Evolutionary conservation across 495 filamentous ascomycete species (phyloP), one percentile per base, ranked within the genome.

Genomic region (Cetradonia linearis): DNA sequence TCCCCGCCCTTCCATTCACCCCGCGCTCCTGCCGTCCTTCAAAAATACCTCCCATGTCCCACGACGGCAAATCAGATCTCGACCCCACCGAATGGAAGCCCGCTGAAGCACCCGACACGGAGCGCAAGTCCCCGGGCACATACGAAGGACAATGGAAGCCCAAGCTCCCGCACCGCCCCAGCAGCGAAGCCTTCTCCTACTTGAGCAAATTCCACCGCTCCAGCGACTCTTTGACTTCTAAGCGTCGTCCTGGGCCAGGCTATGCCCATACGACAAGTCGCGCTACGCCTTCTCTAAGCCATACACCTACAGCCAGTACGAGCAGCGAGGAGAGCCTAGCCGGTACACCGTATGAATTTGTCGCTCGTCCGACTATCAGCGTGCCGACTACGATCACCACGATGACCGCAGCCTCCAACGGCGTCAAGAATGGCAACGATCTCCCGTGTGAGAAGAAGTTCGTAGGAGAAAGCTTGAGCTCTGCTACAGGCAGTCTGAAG

Each of bases 11-110:
- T 62, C 50, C 63, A 66, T 66, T 68, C 31, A 69, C 62, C 47
- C 55, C 59, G 47, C 57, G 57, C 30, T 59, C 49, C 61, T 57
- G 66, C 14, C 62, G 66, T 47, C 30, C 67, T 60, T 64, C 70
- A 58, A 69, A 75, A 70, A 78, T 80, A 79, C 71, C 73, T 38
- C 58, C 65, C 60, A 67, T 71, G 55, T 54, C 66, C 55, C 71
- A 74, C 58, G 67, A 74, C 46, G 65, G 65, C 71, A 74, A 73
- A 59, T 67, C 76, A 65, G 78, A 81, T 79, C 76, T 77, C 61
- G 78, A 81, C 68, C 78, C 78, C 65, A 76, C 76, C 56, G 78
- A 81, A 69, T 81, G 78, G 78, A 80, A 81, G 71, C 78, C 78
- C n/a, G 71, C 77, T 66, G 71, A 76, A 78, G 55, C 60, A 36